Conservation (phyloP, 176 grass and related monocot species). For the Stipa capillata region DNA sequence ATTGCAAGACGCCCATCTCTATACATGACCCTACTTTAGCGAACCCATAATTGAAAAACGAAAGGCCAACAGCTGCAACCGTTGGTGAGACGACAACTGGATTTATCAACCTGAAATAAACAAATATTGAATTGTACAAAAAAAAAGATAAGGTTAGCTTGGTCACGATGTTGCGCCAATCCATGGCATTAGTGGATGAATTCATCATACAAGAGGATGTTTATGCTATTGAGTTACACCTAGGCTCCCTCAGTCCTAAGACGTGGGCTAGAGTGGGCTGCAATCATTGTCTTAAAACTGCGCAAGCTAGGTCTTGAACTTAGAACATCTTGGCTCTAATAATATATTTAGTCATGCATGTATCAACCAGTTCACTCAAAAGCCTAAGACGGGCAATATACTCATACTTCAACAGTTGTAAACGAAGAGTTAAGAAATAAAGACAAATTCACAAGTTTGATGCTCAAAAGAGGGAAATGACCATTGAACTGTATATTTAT, state of each 20-base stretch:
- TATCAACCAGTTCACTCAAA: not conserved
- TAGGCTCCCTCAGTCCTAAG: not conserved
- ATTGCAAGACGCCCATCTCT: constrained; percentile 86
- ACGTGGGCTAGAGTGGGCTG: not conserved
- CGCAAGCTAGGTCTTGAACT: not conserved
- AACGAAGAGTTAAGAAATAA: not conserved
- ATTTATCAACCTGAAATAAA: constrained; percentile 91
- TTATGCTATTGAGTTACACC: not conserved
- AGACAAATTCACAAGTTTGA: not conserved
- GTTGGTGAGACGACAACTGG: constrained; percentile 89
- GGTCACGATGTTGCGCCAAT: not conserved
- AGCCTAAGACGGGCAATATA: not conserved
- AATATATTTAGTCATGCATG: not conserved
- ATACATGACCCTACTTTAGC: constrained; percentile 78
- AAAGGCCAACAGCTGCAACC: constrained; percentile 88
- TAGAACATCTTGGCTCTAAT: not conserved
- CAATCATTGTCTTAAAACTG: not conserved
- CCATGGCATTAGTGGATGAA: not conserved
- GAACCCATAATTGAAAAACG: constrained; percentile 97
- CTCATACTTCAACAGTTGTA: not conserved
- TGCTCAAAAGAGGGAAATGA: not conserved
- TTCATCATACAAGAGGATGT: not conserved
- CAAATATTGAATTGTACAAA: not conserved
- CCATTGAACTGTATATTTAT: not conserved
- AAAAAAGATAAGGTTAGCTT: not conserved